Evolutionary conservation across 108 stramenopile species (phyloP).

Genomic region (Aurantiochytrium sp.): DNA sequence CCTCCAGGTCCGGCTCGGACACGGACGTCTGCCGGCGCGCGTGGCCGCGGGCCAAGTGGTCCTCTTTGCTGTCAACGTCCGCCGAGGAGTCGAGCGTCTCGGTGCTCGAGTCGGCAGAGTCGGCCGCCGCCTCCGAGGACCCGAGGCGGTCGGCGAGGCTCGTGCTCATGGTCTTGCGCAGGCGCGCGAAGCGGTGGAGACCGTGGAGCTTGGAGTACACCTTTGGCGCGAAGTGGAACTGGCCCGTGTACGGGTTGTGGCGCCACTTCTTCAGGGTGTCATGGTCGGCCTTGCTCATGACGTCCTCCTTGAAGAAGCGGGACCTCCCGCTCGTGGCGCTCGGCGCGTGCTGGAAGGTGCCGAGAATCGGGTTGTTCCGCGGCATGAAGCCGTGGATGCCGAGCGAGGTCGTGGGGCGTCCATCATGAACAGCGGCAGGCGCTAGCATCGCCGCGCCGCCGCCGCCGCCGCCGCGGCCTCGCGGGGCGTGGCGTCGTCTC

Average conservation of each 20-base stretch:
- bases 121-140: too few species aligned
- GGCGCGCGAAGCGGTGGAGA: neutral
- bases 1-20: neutral
- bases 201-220: constrained; percentile 3
- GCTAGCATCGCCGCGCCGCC: too few species aligned
- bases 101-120: too few species aligned
- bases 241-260: neutral
- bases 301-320: constrained; percentile 6
- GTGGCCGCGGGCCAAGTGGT: neutral
- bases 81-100: too few species aligned
- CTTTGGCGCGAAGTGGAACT: neutral
- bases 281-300: neutral
- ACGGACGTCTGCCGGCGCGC: neutral
- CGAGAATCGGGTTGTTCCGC: neutral
- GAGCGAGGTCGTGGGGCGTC: too few species aligned
- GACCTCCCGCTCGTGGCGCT: neutral
- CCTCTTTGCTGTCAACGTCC: too few species aligned
- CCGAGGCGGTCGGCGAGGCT: neutral
- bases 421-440: too few species aligned
- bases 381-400: constrained; percentile 25
- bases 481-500: too few species aligned
- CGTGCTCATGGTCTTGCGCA: neutral
- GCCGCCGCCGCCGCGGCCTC: too few species aligned
- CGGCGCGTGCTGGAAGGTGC: neutral
- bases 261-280: neutral